These are phyloP conservation scores for Allantophomopsis cytisporea DNA, from an alignment of 2,329 filamentous ascomycete genomes.

Conservation along the genomic window DNA sequence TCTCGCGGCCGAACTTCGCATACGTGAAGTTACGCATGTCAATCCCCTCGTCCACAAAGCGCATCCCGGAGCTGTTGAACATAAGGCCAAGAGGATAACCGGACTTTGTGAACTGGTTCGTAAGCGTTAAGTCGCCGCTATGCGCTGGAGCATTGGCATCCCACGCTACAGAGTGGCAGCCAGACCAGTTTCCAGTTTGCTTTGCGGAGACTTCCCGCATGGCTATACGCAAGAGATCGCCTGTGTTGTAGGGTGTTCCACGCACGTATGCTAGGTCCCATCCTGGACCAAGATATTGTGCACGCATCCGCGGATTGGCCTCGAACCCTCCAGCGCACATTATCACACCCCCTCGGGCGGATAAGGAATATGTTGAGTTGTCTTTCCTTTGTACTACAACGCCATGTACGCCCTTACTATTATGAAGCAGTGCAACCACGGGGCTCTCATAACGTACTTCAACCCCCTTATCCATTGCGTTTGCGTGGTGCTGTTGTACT, in stretches of 20 bases:
- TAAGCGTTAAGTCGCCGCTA: slow-evolving; percentile 39
- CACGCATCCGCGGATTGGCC: slow-evolving; percentile 40
- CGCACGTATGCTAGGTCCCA: slow-evolving; percentile 51
- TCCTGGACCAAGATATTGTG: slow-evolving; percentile 36
- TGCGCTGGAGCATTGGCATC: slow-evolving; percentile 44
- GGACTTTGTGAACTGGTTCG: slow-evolving; percentile 56
- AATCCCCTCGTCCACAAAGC: slow-evolving; percentile 54
- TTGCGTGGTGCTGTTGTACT: too few species aligned
- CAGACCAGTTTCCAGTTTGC: slow-evolving; percentile 43
- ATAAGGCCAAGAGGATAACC: slow-evolving; percentile 55
- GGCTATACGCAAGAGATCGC: slow-evolving; percentile 40
- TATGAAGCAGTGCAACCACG: too few species aligned
- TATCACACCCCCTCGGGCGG: slow-evolving; percentile 5
- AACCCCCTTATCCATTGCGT: too few species aligned
- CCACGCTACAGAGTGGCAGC: slow-evolving; percentile 53
- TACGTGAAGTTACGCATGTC: slow-evolving; percentile 57
- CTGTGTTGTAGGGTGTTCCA: slow-evolving; percentile 51
- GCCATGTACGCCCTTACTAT: slow-evolving; percentile 39
- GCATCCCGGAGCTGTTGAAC: slow-evolving; percentile 40
- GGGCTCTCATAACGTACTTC: too few species aligned
- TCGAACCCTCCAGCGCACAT: slow-evolving; percentile 46
- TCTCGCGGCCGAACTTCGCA: slow-evolving; percentile 48
- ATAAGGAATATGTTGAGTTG: not conserved
- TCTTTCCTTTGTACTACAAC: slow-evolving; percentile 23
- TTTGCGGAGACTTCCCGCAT: slow-evolving; percentile 34